phyloP scores from a whole-genome alignment of 140 eudicot genomes.

The Artemisia princeps region DNA sequence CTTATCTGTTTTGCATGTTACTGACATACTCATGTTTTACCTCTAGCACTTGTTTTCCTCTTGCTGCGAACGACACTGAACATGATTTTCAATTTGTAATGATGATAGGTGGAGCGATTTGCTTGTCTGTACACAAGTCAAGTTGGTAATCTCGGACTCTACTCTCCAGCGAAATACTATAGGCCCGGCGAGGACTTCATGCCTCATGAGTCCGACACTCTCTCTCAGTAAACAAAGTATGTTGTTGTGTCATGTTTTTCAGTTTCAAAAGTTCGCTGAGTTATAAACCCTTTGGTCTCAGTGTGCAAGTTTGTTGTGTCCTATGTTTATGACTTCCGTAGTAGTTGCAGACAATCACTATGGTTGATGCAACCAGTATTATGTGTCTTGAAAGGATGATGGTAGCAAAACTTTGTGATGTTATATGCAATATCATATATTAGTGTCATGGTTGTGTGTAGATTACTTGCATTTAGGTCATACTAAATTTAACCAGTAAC shows the following conservation, averaged over 20 bases:
- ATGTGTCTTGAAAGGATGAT: conserved; percentile 7
- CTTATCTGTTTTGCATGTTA: too few species aligned
- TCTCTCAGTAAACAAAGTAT: conserved; percentile 20
- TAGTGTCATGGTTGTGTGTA: background rate
- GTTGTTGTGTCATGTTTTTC: conserved; percentile 8
- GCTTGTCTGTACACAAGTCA: conserved; percentile 88
- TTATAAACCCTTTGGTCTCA: conserved; percentile 20
- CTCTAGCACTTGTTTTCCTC: background rate
- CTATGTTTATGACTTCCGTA: conserved; percentile 4
- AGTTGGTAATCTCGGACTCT: conserved; percentile 66
- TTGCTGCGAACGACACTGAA: background rate
- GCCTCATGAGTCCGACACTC: conserved; percentile 73
- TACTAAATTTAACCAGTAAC: background rate
- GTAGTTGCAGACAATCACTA: background rate
- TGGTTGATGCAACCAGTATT: background rate
- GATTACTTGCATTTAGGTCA: background rate
- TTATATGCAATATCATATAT: background rate
- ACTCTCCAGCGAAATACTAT: conserved; percentile 84
- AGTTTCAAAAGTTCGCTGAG: conserved; percentile 15
- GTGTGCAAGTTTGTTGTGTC: conserved; percentile 17
- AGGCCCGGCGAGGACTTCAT: conserved; percentile 85
- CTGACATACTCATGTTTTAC: too few species aligned
- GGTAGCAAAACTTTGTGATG: conserved; percentile 10
- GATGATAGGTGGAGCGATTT: conserved; percentile 80
- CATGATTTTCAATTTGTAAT: background rate